Conservation (phyloP, 2,329 filamentous ascomycete species). For the Orbilia brochopaga region DNA sequence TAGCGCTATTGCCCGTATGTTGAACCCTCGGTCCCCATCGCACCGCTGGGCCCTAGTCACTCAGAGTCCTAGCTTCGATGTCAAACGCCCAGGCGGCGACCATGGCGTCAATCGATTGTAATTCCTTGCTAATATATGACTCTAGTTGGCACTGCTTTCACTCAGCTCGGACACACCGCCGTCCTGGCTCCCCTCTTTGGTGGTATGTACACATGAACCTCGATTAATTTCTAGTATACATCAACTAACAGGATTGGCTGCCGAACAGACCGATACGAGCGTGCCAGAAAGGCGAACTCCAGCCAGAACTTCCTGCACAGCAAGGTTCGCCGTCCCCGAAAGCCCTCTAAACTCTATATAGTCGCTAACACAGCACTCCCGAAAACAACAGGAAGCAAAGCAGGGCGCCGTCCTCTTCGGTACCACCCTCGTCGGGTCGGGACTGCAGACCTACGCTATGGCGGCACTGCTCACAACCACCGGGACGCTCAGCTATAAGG, state of each 20-base stretch:
- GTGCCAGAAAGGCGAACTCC: slow-evolving; percentile 83
- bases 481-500: slow-evolving; percentile 94
- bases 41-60: too few relatives aligned
- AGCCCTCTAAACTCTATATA: slow-evolving; percentile 59
- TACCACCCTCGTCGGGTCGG: slow-evolving; percentile 85
- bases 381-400: slow-evolving; percentile 69
- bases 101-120: background rate
- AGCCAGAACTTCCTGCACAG: slow-evolving; percentile 91
- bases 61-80: too few relatives aligned
- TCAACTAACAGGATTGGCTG: slow-evolving; percentile 14
- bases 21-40: background rate
- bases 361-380: background rate
- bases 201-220: slow-evolving; percentile 80
- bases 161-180: slow-evolving; percentile 86
- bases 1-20: slow-evolving; percentile 79
- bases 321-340: slow-evolving; percentile 28
- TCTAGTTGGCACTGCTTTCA: slow-evolving; percentile 84
- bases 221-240: background rate
- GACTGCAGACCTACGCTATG: slow-evolving; percentile 86
- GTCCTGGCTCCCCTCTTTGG: slow-evolving; percentile 89
- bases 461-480: slow-evolving; percentile 92
- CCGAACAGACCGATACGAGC: slow-evolving; percentile 38
- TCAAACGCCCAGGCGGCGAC: too few relatives aligned
- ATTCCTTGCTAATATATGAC: slow-evolving; percentile 16
- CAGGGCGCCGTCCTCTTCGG: slow-evolving; percentile 88